Conservation (phyloP, 2,329 filamentous ascomycete genomes). For the Taxawa tesnikishii region DNA sequence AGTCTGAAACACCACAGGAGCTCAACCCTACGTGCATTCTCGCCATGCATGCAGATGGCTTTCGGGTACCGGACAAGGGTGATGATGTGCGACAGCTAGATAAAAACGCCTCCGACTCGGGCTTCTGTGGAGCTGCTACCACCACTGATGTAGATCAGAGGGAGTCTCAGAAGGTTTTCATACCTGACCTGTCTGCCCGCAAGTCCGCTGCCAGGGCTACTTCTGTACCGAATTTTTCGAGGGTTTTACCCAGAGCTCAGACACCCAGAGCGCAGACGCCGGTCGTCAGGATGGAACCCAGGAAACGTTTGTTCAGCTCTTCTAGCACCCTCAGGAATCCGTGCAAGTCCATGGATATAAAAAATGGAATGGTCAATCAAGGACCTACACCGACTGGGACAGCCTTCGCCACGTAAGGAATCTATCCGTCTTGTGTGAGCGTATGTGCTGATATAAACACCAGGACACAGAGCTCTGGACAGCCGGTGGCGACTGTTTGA, state of each 20-base stretch:
- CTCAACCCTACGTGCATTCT: background rate
- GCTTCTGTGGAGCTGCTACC: background rate
- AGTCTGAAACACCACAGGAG: background rate
- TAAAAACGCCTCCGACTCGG: too few relatives aligned
- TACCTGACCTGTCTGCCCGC: constrained; percentile 1
- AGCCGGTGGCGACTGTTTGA: constrained; percentile 53
- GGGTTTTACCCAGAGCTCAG: constrained; percentile 1
- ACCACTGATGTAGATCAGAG: constrained; percentile 1
- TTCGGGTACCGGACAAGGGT: background rate
- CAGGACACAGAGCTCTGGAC: constrained; percentile 65
- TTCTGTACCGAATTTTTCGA: constrained; percentile 6
- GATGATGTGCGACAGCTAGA: background rate
- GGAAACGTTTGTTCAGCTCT: background rate
- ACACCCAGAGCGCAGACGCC: too few relatives aligned
- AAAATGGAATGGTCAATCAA: constrained; percentile 8
- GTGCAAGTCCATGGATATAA: constrained; percentile 1
- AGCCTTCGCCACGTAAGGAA: constrained; percentile 10
- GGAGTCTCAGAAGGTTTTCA: constrained; percentile 3
- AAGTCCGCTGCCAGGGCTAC: background rate
- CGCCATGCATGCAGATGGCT: background rate
- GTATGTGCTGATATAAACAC: too few relatives aligned
- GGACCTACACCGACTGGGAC: constrained; percentile 9
- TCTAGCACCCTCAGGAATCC: constrained; percentile 1
- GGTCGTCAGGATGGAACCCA: background rate
- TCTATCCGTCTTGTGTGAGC: constrained; percentile 5